phyloP scores from a whole-genome alignment of 768 basidiomycete species.

The Lyophyllum decastes region DNA sequence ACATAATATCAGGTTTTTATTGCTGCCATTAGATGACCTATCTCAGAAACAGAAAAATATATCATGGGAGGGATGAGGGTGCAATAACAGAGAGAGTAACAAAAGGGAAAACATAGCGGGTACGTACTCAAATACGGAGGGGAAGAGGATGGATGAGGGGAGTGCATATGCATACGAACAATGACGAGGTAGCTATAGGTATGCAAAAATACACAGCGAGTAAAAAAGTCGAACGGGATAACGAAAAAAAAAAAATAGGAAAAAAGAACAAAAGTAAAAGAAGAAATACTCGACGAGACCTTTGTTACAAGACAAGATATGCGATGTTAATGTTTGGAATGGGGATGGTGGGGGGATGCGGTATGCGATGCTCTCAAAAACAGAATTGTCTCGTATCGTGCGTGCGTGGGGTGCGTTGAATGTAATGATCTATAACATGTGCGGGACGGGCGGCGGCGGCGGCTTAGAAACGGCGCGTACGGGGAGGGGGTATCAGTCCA shows the following conservation, averaged over 20 bases:
- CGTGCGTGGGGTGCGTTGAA: slow-evolving; percentile 6
- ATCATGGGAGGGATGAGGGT: slow-evolving; percentile 12
- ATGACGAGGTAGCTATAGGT: too few relatives aligned
- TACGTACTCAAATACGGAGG: not conserved
- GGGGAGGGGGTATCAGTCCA: slow-evolving; percentile 12
- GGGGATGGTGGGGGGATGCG: not conserved
- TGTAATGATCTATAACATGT: slow-evolving; percentile 8
- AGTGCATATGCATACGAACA: not conserved
- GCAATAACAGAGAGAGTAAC: not conserved
- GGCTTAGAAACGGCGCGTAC: not conserved
- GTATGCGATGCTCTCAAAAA: slow-evolving; percentile 18
- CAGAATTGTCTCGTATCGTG: slow-evolving; percentile 11
- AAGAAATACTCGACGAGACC: slow-evolving; percentile 25
- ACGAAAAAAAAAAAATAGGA: slow-evolving; percentile 18
- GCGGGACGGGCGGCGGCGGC: not conserved
- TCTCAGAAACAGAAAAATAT: slow-evolving; percentile 24
- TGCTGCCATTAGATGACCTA: not conserved
- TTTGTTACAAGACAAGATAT: slow-evolving; percentile 39
- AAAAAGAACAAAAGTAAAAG: slow-evolving; percentile 18
- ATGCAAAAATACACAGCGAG: not conserved
- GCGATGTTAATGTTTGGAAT: slow-evolving; percentile 49
- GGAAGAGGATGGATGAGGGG: not conserved
- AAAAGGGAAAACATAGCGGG: too few relatives aligned
- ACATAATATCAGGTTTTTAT: too few relatives aligned
- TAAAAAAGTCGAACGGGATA: not conserved